Base-by-base conservation (phyloP, 352 stramenopile genomes). In the Phytophthora cryptogea region DNA sequence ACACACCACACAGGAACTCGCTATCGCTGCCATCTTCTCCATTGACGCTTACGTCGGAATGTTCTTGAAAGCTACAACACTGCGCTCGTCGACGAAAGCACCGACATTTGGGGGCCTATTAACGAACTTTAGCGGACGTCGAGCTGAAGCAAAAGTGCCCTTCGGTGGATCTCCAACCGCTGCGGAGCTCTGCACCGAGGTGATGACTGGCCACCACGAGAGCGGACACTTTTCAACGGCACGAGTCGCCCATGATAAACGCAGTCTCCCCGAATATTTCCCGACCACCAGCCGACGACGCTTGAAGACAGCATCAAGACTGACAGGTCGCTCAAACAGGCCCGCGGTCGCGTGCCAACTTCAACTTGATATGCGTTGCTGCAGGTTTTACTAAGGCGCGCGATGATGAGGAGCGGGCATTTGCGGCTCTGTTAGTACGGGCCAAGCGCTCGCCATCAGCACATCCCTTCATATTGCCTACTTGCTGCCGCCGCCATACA, bases 171-270 rank as follows among this genome's bases (percentile, higher is more conserved):
- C 17, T 14, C 37, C 30, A 17, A 20, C 20, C 10, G 11, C 37
- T 55, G 36, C 23, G 31, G 2, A 51, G 48, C 28, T 47, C 14
- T 16, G 31, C 26, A 32, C 46, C 0, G 20, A 37, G 16, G 16
- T 59, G 59, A 68, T 72, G 47, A 72, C 59, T 72, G 64, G 28
- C 50, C 5, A 39, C 11, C 23, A 39, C 43, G 54, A 68, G 27
- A 41, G 35, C 40, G 63, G 45, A 10, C 48, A n/a, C 44, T 39
- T 27, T 53, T 63, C 54, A 39, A 51, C 45, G 40, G 58, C 62
- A 45, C 65, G 40, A 73, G 65, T 73, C 64, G 61, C 11, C 60
- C 59, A 61, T 74, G 50, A 57, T 51, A 16, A 31, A 39, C 17
- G 14, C 5, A 14, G 48, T 14, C 5, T 45, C 51, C 33, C 47